Evolutionary conservation across 768 basidiomycete genomes (phyloP), one percentile per base, ranked within the genome.

Genomic region (Tephrocybe sp.): DNA sequence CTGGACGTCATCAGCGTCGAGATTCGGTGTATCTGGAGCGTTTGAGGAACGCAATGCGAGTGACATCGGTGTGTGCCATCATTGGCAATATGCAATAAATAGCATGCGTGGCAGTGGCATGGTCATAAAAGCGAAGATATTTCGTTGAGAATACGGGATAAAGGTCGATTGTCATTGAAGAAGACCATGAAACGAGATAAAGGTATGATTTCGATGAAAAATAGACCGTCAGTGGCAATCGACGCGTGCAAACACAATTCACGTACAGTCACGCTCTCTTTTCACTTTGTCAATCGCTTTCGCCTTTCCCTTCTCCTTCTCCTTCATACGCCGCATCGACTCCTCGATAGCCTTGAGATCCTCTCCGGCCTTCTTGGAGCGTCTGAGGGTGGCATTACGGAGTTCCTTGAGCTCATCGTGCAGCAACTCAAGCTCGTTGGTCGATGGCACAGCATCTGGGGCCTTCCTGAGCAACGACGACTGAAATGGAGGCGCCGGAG

Each of bases 251-350:
- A 34, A 49, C 22, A 51, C 53, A 51, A 61, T 62, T 64, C 45
- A 86, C 87, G 70, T 75, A 90, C 89, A 83, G 59, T 83, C 87
- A 59, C 79, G 80, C 63, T 89, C 89, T 43, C 82, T 77, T 70
- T 86, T 87, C 52, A 84, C 72, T 68, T 80, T 88, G 49, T 87
- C 87, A 36, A 82, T 64, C n/a, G 75, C 78, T 66, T 76, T 87
- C 44, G 78, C 81, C 64, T 89, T 90, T 0, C 86, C 86, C 69
- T 79, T 80, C 66, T 82, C 86, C 65, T 80, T 84, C 70, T 89
- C 89, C 69, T 81, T 87, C 70, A 89, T 77, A 52, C 80, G 78
- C 45, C 81, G 79, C 79, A 88, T 84, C 41, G 84, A 86, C 67
- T 87, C 88, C 54, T 87, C 82, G 58, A 92, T 83, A 46, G 80